phyloP scores from a whole-genome alignment of 768 basidiomycete genomes.

The Hydnomerulius pinastri region DNA sequence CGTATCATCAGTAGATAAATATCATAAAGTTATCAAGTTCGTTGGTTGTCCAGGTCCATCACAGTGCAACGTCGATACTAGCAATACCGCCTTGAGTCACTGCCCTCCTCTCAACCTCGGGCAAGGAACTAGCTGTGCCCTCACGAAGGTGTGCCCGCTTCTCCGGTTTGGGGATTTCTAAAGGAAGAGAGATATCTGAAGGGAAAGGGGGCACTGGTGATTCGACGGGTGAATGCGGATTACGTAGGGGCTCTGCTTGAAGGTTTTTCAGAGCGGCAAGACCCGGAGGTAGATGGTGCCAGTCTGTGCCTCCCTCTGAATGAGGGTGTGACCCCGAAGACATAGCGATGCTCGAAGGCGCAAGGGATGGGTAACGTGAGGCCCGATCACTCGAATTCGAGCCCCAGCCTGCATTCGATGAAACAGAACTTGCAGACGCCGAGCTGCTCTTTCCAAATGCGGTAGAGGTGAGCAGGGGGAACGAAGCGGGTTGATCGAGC shows the following conservation, averaged over 20 bases:
- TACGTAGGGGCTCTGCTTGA: slow-evolving; percentile 13
- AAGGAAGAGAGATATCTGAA: not conserved
- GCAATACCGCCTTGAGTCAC: slow-evolving; percentile 27
- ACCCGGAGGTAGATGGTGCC: slow-evolving; percentile 26
- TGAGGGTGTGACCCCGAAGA: slow-evolving; percentile 10
- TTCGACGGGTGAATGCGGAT: slow-evolving; percentile 25
- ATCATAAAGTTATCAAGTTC: slow-evolving; percentile 16
- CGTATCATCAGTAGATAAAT: too few species aligned
- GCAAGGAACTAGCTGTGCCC: slow-evolving; percentile 12
- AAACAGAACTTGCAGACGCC: slow-evolving; percentile 12
- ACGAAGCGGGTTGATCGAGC: not conserved
- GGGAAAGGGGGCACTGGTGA: slow-evolving; percentile 1
- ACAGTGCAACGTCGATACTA: slow-evolving; percentile 26
- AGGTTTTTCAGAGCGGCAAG: slow-evolving; percentile 20
- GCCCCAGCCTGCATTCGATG: slow-evolving; percentile 13
- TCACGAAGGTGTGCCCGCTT: slow-evolving; percentile 25
- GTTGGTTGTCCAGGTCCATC: slow-evolving; percentile 2
- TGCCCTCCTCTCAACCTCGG: slow-evolving; percentile 24
- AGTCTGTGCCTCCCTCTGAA: slow-evolving; percentile 20
- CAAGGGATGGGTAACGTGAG: slow-evolving; percentile 32
- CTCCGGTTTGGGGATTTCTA: not conserved
- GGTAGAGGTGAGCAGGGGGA: slow-evolving; percentile 28
- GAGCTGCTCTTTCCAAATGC: slow-evolving; percentile 25
- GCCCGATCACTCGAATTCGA: slow-evolving; percentile 15
- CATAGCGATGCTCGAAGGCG: slow-evolving; percentile 15